Base-by-base conservation (phyloP, 768 basidiomycete species). In the Albatrellus ellisii region DNA sequence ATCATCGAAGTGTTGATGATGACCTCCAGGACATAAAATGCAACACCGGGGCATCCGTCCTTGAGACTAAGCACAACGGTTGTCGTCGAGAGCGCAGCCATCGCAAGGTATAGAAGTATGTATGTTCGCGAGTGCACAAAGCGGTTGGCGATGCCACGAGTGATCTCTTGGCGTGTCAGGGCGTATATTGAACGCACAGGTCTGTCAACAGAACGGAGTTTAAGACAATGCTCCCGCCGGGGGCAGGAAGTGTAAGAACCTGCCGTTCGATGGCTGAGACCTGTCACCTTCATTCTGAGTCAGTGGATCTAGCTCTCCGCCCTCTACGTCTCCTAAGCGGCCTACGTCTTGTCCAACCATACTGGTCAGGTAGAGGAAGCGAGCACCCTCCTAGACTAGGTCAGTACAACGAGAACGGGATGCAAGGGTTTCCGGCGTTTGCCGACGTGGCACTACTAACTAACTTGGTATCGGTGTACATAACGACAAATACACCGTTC, bases 1-100 rank as follows among this genome's bases (percentile, higher is more conserved):
- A 98, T 97, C 92, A 97, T 94, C 8, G 86, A 70, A 0, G 72
- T 69, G 55, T 94, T 92, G 59, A 94, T 75, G 57, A 94, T 77
- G 34, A 94, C 60, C 61, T 95, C 90, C 52, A 95, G 69, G 22
- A 92, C 62, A 60, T 88, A 95, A 62, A 95, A 95, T 4, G 85
- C 64, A n/a, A 81, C 52, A 4, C 81, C 84, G 5, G 90, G 90
- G 53, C 91, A 95, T 21, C 80, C 88, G 51, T 84, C 79, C 33
- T 74, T 70, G 43, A 92, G 59, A 57, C 85, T 88, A 36, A 95
- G 68, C 25, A 83, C 72, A 42, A 94, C 81, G 0, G 90, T 92
- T 7, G 87, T 78, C 39, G 87, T 73, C 2, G 87, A 90, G 14
- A 94, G 68, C 11, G 77, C 77, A 1, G 90, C 85, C 88, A 94